A percentile compares a stretch with the other conserved stretches of the same genome.
These are phyloP conservation scores for Fagopyrum tataricum DNA, from an alignment of 148 eudicot genomes.

Conservation along the genomic window DNA sequence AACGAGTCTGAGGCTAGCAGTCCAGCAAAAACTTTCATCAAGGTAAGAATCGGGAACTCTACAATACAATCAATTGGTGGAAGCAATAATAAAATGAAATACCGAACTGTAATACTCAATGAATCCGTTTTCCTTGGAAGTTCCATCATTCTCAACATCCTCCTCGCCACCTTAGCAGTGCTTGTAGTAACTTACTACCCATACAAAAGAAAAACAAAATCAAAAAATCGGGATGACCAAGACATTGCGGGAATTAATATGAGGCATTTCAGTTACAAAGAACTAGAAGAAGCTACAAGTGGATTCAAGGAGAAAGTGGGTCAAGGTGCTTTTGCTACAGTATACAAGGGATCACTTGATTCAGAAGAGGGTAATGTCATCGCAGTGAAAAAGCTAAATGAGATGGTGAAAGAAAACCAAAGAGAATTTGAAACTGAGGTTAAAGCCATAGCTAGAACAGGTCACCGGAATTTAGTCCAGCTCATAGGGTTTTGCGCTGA, in stretches of 20 bases:
- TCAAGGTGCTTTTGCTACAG: slow-evolving; percentile 26
- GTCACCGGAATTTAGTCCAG: slow-evolving; percentile 29
- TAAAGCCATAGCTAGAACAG: slow-evolving; percentile 23
- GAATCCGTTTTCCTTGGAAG: slow-evolving; percentile 19
- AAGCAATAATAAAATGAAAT: neutral
- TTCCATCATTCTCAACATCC: slow-evolving; percentile 20
- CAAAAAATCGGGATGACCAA: neutral
- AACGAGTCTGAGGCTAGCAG: neutral
- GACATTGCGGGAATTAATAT: slow-evolving; percentile 9
- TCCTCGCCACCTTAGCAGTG: slow-evolving; percentile 12
- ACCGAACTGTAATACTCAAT: neutral
- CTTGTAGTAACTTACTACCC: slow-evolving; percentile 13
- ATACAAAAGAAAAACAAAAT: slow-evolving; percentile 12
- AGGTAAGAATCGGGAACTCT: slow-evolving; percentile 7
- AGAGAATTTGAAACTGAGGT: slow-evolving; percentile 25
- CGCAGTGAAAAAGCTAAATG: slow-evolving; percentile 22
- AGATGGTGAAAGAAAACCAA: slow-evolving; percentile 13
- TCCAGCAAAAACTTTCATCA: slow-evolving; percentile 16
- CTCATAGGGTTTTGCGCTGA: slow-evolving; percentile 28
- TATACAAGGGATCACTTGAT: slow-evolving; percentile 23
- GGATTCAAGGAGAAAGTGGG: too few relatives aligned
- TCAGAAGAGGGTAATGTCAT: slow-evolving; percentile 8
- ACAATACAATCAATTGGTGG: neutral
- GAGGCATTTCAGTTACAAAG: slow-evolving; percentile 21
- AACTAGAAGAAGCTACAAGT: slow-evolving; percentile 24